Base-by-base conservation (phyloP, 345 rosid species). In the Acer negundo region DNA sequence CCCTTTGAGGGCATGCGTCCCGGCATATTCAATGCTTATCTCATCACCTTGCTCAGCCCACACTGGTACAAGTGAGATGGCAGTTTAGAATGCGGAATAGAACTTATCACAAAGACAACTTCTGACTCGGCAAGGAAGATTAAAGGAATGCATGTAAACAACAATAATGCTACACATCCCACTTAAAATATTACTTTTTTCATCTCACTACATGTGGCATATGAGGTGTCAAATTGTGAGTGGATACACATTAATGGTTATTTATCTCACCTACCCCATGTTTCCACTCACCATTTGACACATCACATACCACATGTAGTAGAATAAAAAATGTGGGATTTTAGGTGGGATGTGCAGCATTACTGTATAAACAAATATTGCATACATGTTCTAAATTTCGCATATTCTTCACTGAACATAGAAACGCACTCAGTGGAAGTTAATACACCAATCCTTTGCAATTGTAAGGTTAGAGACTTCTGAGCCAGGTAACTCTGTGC, bases 21-120 rank as follows among this genome's bases (percentile, higher is more conserved):
- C 99, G 12, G 98, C 89, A 73, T 95, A 96, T 85, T 91, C 97
- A 46, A 96, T 92, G 88, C 98, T 95, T 77, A 96, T 77, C 80
- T 93, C 99, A 66, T 96, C 99, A 71, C 99, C 98, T 83, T 96
- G 98, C 90, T 93, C 95, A 23, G 99, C 98, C 99, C 99, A 96
- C 84, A 93, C 99, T 96, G 73, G 51, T 22, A 49, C 13, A 76
- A 73, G 59, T 62, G 23, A 83, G 65, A 70, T 11, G 73, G 69
- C 16, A 51, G 59, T 73, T 66, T 40, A 71, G 38, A 40, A 42
- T 63, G 77, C 70, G 20, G 35, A 2, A 19, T 20, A 78, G 24
- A 49, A 42, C 23, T 24, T 35, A 66, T 79, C 40, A 66, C 19
- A 71, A 13, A 69, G 16, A 20, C 3, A 75, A 56, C 62, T 35